A percentile compares a stretch with the other conserved stretches of the same genome.
phyloP scores from a whole-genome alignment of 1,284 basidiomycete species.

The Leucoagaricus sp. region DNA sequence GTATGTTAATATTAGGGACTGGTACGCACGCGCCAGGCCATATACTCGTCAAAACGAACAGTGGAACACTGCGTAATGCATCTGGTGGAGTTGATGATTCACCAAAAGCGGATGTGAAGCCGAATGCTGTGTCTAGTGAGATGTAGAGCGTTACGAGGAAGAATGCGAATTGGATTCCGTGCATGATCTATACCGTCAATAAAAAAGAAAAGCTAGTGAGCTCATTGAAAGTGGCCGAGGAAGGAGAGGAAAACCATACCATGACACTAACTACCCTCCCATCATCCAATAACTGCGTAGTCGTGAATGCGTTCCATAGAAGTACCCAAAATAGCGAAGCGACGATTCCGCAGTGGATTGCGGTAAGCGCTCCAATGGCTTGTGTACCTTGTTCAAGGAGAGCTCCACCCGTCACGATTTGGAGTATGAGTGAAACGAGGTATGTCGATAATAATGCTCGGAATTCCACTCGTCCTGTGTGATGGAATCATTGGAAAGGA shows the following conservation, averaged over 20 bases:
- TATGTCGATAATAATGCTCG: slow-evolving; percentile 10
- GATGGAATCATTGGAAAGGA: no score
- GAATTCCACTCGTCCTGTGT: slow-evolving; percentile 14
- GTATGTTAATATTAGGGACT: neutral
- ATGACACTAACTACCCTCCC: neutral
- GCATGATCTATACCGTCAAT: no score
- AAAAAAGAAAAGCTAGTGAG: neutral
- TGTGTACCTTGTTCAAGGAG: slow-evolving; percentile 14
- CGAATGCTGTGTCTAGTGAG: slow-evolving; percentile 10
- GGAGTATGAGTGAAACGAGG: slow-evolving; percentile 7
- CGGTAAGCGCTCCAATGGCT: slow-evolving; percentile 7
- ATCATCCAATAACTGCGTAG: slow-evolving; percentile 8
- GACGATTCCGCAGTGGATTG: slow-evolving; percentile 9
- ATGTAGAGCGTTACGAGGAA: slow-evolving; percentile 12
- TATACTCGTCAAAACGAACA: slow-evolving; percentile 11
- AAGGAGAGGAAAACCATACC: neutral
- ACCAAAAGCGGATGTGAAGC: slow-evolving; percentile 11
- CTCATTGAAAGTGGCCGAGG: neutral
- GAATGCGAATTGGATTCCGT: slow-evolving; percentile 7
- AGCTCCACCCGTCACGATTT: slow-evolving; percentile 9
- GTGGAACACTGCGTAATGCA: slow-evolving; percentile 1
- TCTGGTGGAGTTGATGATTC: neutral
- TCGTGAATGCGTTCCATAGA: slow-evolving; percentile 12
- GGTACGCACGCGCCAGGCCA: slow-evolving; percentile 12
- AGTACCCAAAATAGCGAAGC: slow-evolving; percentile 12